phyloP scores from a whole-genome alignment of 768 basidiomycete genomes.

The Psilocybe sp. region DNA sequence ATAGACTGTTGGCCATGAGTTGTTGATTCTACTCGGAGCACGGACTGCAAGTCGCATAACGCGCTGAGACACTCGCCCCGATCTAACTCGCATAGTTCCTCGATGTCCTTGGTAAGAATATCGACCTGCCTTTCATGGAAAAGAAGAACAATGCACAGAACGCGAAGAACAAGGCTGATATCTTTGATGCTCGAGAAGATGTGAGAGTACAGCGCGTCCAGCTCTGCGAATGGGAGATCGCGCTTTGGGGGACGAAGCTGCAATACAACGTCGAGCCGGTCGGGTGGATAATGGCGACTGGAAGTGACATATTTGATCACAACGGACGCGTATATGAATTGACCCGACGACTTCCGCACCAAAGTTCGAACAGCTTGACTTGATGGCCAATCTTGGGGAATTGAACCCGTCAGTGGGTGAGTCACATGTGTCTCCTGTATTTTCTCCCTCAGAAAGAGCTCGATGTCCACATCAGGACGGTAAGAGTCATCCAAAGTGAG shows the following conservation, averaged over 20 bases:
- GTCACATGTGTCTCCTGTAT: neutral
- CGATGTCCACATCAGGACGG: too few relatives aligned
- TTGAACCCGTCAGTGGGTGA: neutral
- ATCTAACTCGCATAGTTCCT: too few relatives aligned
- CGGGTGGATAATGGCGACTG: neutral
- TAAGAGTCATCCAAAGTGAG: too few relatives aligned
- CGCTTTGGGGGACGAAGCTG: neutral
- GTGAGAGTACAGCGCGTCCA: constrained; percentile 7
- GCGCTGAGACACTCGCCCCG: too few relatives aligned
- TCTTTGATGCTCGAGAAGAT: constrained; percentile 3
- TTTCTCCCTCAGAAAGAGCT: too few relatives aligned
- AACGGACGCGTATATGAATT: neutral
- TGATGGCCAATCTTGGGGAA: neutral
- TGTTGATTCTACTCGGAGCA: too few relatives aligned
- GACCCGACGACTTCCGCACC: neutral
- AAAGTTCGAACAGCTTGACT: neutral
- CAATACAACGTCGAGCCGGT: constrained; percentile 2
- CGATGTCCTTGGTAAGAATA: too few relatives aligned
- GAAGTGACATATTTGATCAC: neutral
- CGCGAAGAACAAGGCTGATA: neutral
- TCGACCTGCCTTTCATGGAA: too few relatives aligned
- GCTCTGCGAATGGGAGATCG: constrained; percentile 5
- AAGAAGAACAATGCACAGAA: neutral
- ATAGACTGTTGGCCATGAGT: too few relatives aligned
- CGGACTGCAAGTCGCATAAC: too few relatives aligned